A percentile compares a stretch with the other conserved stretches of the same genome.
phyloP scores from a whole-genome alignment of 257 asterid species.

The Solanum infundibuliforme region DNA sequence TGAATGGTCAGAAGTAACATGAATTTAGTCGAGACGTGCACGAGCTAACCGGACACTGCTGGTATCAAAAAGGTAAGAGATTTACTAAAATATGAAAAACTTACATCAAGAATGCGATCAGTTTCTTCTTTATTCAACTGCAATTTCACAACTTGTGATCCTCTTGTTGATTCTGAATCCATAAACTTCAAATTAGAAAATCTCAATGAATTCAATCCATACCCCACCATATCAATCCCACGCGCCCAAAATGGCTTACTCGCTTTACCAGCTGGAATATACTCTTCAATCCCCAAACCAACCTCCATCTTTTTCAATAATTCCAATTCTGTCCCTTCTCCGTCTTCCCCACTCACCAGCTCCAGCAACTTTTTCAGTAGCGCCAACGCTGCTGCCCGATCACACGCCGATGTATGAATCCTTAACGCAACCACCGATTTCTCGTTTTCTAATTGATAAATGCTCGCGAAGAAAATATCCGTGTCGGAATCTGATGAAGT shows the following conservation, averaged over 20 bases:
- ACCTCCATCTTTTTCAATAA: slow-evolving; percentile 18
- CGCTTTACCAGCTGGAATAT: slow-evolving; percentile 53
- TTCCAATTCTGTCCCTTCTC: slow-evolving; percentile 14
- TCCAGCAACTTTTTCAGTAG: slow-evolving; percentile 42
- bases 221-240: slow-evolving; percentile 77
- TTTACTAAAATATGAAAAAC: slow-evolving; percentile 3
- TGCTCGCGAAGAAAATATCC: slow-evolving; percentile 53
- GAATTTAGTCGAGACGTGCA: accelerated
- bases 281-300: slow-evolving; percentile 56
- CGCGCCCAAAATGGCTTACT: slow-evolving; percentile 82
- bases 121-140: slow-evolving; percentile 41
- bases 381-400: slow-evolving; percentile 54
- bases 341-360: slow-evolving; percentile 10
- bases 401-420: slow-evolving; percentile 76
- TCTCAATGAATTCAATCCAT: slow-evolving; percentile 67
- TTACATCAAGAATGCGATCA: slow-evolving; percentile 45
- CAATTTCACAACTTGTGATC: slow-evolving; percentile 58
- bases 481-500: slow-evolving; percentile 11
- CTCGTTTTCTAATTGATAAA: slow-evolving; percentile 25
- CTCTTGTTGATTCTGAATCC: slow-evolving; percentile 38
- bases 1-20: no score
- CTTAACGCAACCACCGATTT: slow-evolving; percentile 47
- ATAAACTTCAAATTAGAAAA: slow-evolving; percentile 38
- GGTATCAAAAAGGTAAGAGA: no score
- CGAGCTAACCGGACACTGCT: no score